phyloP scores from a whole-genome alignment of 371 early-diverging fungal species.

The Mortierella sp. region DNA sequence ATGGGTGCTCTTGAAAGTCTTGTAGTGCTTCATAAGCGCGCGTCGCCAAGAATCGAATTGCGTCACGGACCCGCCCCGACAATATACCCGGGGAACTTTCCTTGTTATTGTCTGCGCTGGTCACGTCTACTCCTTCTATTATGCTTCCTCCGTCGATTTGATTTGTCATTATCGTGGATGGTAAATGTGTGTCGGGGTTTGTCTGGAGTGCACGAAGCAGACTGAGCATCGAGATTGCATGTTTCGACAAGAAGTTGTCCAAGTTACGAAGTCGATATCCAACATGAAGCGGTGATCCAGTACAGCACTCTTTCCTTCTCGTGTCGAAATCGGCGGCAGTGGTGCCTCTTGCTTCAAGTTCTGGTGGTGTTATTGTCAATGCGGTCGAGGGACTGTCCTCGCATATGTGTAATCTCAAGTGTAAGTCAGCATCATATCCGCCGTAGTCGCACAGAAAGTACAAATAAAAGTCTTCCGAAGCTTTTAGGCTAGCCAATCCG shows the following conservation, averaged over 20 bases:
- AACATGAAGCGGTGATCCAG: neutral
- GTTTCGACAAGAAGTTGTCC: slow-evolving; percentile 7
- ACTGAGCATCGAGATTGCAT: slow-evolving; percentile 32
- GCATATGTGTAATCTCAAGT: slow-evolving; percentile 19
- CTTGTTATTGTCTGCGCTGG: neutral
- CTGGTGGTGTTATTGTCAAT: neutral
- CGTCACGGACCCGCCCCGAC: slow-evolving; percentile 7
- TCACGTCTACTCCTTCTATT: neutral
- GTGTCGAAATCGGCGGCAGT: neutral
- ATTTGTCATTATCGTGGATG: slow-evolving; percentile 2
- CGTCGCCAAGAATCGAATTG: slow-evolving; percentile 26
- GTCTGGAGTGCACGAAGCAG: slow-evolving; percentile 22
- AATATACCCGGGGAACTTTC: neutral
- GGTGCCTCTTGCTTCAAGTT: neutral
- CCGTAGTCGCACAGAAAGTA: slow-evolving; percentile 41
- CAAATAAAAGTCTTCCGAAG: slow-evolving; percentile 4
- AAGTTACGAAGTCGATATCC: slow-evolving; percentile 12
- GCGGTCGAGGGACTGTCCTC: neutral
- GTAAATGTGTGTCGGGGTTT: slow-evolving; percentile 2
- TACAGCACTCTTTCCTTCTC: neutral
- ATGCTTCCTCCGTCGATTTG: no score
- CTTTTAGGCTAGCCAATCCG: neutral
- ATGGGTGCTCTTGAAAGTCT: slow-evolving; percentile 12
- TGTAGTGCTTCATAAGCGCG: slow-evolving; percentile 9
- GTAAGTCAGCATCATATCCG: neutral